phyloP scores from a whole-genome alignment of 1,284 basidiomycete genomes.

The Cutaneotrichosporon mucoides region DNA sequence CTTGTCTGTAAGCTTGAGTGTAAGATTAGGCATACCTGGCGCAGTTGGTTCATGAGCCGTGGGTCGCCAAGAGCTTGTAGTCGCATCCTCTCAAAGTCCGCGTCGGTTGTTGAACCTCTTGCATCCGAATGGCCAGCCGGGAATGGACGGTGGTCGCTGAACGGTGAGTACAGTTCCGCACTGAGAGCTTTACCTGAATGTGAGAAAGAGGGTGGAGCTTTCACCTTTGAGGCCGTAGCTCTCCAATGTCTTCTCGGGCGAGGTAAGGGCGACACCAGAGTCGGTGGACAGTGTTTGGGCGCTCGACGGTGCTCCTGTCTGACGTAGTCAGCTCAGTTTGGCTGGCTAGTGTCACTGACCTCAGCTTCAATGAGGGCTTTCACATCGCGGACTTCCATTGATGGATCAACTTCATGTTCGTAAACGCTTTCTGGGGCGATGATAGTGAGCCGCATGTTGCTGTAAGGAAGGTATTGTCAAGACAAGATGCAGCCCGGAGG shows the following conservation, averaged over 20 bases:
- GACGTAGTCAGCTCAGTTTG: not conserved
- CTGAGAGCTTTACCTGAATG: slow-evolving; percentile 43
- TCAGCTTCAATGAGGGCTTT: slow-evolving; percentile 85
- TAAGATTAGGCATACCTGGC: slow-evolving; percentile 53
- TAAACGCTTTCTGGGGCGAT: slow-evolving; percentile 69
- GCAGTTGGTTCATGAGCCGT: slow-evolving; percentile 68
- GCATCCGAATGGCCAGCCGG: slow-evolving; percentile 44
- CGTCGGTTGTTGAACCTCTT: slow-evolving; percentile 51
- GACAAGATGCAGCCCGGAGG: too few relatives aligned
- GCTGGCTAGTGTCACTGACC: slow-evolving; percentile 53
- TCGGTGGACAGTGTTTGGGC: slow-evolving; percentile 35
- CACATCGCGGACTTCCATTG: slow-evolving; percentile 82
- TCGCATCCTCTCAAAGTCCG: slow-evolving; percentile 84
- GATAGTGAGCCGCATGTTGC: slow-evolving; percentile 74
- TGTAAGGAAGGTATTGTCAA: not conserved
- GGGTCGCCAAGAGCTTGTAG: slow-evolving; percentile 82
- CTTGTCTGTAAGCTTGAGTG: slow-evolving; percentile 46
- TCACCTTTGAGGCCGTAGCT: slow-evolving; percentile 38
- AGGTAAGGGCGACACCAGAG: slow-evolving; percentile 34
- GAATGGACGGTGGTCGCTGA: slow-evolving; percentile 58
- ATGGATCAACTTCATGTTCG: slow-evolving; percentile 74
- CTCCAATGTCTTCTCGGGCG: slow-evolving; percentile 28
- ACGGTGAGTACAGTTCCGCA: not conserved
- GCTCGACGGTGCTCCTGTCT: slow-evolving; percentile 30
- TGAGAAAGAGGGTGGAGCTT: slow-evolving; percentile 39